Evolutionary conservation across 306 rosid species (phyloP).

Genomic region (Oxytropis ochrocephala): DNA sequence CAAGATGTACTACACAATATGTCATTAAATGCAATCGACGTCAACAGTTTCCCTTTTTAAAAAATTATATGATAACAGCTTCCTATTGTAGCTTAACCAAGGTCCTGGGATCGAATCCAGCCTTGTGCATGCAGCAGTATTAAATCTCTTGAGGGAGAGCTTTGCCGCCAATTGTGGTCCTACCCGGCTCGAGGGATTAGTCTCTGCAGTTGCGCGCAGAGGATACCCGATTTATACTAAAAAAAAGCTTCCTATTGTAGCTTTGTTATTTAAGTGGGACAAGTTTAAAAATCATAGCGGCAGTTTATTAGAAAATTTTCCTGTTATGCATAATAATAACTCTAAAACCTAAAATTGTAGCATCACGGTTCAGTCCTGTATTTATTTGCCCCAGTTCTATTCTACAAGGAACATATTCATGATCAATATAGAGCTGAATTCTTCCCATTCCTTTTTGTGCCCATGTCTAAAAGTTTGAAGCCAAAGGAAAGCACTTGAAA

Average conservation of each 20-base stretch:
- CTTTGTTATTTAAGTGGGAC: neutral
- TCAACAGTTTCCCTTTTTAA: slow-evolving; percentile 1
- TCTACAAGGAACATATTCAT: neutral
- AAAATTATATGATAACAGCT: neutral
- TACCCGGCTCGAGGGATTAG: too few species aligned
- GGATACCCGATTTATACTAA: too few species aligned
- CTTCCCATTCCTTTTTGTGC: neutral
- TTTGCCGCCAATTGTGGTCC: too few species aligned
- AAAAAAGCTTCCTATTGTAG: slow-evolving; percentile 2
- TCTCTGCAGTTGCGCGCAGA: too few species aligned
- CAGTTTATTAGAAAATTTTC: neutral
- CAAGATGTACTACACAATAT: neutral
- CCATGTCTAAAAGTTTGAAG: slow-evolving; percentile 11
- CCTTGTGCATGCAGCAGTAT: too few species aligned
- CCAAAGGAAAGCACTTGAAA: neutral
- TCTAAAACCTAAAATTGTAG: neutral
- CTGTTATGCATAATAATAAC: neutral
- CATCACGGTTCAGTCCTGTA: slow-evolving; percentile 10
- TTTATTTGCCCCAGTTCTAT: neutral
- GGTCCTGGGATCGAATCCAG: too few species aligned
- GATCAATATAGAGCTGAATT: neutral
- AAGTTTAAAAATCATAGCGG: neutral
- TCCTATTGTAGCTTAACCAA: neutral
- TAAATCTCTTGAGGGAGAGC: too few species aligned
- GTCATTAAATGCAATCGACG: neutral